These are phyloP conservation scores for Zoysia japonica DNA, from an alignment of 176 grass and related monocot genomes.

Conservation along the genomic window DNA sequence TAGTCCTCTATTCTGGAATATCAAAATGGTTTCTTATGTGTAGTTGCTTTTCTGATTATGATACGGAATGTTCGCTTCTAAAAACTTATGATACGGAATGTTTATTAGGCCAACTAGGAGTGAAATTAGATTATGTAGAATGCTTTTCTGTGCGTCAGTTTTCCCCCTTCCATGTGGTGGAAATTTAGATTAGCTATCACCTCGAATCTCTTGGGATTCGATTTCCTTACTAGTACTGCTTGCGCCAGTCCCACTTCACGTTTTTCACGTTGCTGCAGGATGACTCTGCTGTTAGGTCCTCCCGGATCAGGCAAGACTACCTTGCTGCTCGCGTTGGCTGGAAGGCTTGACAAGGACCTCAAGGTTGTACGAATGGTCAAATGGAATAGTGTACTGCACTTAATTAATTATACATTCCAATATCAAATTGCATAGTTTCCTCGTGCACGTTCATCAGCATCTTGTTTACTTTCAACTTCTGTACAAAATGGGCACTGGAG, in stretches of 20 bases:
- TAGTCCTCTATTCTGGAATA: no score
- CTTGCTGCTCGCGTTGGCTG: constrained; percentile 77
- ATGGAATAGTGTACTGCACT: background rate
- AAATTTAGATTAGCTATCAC: no score
- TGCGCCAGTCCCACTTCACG: constrained; percentile 14
- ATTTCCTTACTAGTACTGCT: no score
- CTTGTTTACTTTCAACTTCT: background rate
- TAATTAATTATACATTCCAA: background rate
- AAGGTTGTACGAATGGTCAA: constrained; percentile 45
- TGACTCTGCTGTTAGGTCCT: constrained; percentile 90
- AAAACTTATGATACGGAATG: no score
- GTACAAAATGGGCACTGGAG: background rate
- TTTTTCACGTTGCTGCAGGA: constrained; percentile 48
- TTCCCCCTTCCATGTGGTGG: no score
- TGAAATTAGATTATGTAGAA: no score
- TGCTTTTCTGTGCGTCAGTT: no score
- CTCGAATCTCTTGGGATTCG: no score
- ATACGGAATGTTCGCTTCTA: no score
- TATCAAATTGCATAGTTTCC: background rate
- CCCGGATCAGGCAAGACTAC: constrained; percentile 95
- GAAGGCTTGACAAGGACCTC: constrained; percentile 72
- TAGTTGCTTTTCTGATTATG: no score
- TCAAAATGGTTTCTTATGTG: no score
- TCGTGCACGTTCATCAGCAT: background rate
- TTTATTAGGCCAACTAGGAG: no score